phyloP scores from a whole-genome alignment of 2,329 filamentous ascomycete genomes.

The Trichoderma sp. region DNA sequence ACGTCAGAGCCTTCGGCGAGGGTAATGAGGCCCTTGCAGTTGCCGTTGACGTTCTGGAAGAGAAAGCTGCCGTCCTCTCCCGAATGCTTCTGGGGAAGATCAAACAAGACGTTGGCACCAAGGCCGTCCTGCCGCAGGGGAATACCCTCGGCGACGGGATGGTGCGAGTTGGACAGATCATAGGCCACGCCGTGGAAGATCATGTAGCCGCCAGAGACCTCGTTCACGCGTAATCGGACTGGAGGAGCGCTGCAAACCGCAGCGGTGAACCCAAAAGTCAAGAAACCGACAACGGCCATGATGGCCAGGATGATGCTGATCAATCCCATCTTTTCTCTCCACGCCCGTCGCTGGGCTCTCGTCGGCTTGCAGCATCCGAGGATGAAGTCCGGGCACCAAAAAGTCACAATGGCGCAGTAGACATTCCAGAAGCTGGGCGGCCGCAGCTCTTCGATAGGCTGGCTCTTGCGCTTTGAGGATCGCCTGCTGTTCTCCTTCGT shows the following conservation, averaged over 20 bases:
- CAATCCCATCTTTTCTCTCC: constrained; percentile 97
- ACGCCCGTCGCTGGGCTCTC: constrained; percentile 86
- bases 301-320: constrained; percentile 91
- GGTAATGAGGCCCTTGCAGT: constrained; percentile 89
- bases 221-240: constrained; percentile 75
- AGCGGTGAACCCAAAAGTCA: constrained; percentile 94
- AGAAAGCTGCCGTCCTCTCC: constrained; percentile 96
- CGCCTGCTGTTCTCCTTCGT: constrained; percentile 61
- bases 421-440: constrained; percentile 92
- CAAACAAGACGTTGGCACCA: constrained; percentile 80
- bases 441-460: constrained; percentile 63
- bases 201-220: constrained; percentile 82
- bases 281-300: constrained; percentile 86
- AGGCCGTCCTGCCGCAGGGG: constrained; percentile 52
- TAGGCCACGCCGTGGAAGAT: constrained; percentile 95
- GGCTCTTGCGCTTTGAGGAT: constrained; percentile 54
- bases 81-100: constrained; percentile 77
- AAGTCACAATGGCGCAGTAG: constrained; percentile 91
- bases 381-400: constrained; percentile 88
- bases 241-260: constrained; percentile 78
- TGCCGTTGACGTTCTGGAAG: constrained; percentile 98
- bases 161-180: constrained; percentile 73
- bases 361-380: constrained; percentile 85
- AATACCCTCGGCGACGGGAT: constrained; percentile 81
- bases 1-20: constrained; percentile 71